A percentile compares a stretch with the other conserved stretches of the same genome.
These are phyloP conservation scores for Crithidia mellificae DNA, from an alignment of 208 protist genomes.

Conservation along the genomic window DNA sequence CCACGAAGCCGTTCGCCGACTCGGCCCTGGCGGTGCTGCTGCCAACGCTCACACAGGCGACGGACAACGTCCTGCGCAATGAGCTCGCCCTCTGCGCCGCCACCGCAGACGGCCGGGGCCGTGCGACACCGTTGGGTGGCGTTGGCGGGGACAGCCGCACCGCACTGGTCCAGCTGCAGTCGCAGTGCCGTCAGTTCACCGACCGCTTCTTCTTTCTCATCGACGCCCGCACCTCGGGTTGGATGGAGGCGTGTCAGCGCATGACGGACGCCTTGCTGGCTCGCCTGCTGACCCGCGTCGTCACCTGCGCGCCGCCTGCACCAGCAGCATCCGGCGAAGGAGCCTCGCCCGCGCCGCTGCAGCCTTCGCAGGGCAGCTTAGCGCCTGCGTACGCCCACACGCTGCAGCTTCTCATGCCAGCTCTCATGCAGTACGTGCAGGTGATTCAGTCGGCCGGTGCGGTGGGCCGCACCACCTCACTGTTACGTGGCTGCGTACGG, in stretches of 20 bases:
- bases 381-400: conserved; percentile 30
- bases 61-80: conserved; percentile 28
- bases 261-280: conserved; percentile 30
- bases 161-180: conserved; percentile 30
- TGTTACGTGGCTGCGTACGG: conserved; percentile 34
- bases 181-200: conserved; percentile 38
- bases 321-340: too few species aligned
- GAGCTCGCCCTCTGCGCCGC: conserved; percentile 19
- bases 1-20: conserved; percentile 50
- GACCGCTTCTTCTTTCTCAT: conserved; percentile 46
- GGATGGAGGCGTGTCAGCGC: conserved; percentile 30
- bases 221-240: conserved; percentile 38
- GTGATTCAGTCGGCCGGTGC: conserved; percentile 23
- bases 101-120: background rate
- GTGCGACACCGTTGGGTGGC: background rate
- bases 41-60: conserved; percentile 28
- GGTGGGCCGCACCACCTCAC: conserved; percentile 23
- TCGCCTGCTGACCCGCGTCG: conserved; percentile 25
- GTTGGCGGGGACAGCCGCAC: conserved; percentile 24
- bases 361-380: background rate
- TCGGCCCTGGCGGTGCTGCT: conserved; percentile 45
- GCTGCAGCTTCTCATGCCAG: conserved; percentile 31
- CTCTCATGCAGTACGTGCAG: conserved; percentile 34
- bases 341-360: too few species aligned
- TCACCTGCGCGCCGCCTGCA: conserved; percentile 15